Percentiles rank a stretch among this genome's conserved stretches.
These are phyloP conservation scores for Venturia oleaginea DNA, from an alignment of 2,329 filamentous ascomycete species.

Conservation along the genomic window DNA sequence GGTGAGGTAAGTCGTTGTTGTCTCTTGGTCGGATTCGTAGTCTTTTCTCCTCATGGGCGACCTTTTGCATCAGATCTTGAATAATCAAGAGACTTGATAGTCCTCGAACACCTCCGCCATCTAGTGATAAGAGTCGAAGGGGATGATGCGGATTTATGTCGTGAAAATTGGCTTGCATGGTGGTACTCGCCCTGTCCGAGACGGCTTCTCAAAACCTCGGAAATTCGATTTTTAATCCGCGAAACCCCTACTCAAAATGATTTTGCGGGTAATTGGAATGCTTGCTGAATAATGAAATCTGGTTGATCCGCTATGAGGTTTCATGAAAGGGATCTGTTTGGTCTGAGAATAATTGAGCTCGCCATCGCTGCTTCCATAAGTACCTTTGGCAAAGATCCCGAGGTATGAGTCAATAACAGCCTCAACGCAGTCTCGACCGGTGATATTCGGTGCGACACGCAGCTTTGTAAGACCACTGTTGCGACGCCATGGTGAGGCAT, in stretches of 20 bases:
- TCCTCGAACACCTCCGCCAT: conserved; percentile 23
- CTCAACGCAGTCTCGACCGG: background rate
- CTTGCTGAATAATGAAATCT: no score
- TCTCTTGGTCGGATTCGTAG: conserved; percentile 21
- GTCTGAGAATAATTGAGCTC: background rate
- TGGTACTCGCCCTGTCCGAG: background rate
- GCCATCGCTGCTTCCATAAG: background rate
- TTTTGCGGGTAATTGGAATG: background rate
- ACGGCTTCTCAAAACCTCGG: background rate
- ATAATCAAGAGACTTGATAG: conserved; percentile 21
- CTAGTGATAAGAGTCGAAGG: conserved; percentile 20
- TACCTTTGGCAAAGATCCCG: background rate
- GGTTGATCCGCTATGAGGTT: background rate
- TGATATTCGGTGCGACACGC: background rate
- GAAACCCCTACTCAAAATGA: background rate
- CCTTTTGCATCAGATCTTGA: conserved; percentile 19
- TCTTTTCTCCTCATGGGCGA: conserved; percentile 26
- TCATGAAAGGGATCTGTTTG: background rate
- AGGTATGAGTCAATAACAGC: background rate
- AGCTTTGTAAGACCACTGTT: background rate
- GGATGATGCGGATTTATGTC: conserved; percentile 5
- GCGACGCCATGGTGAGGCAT: background rate
- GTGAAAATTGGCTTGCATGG: background rate
- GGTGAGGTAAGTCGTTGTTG: conserved; percentile 14
- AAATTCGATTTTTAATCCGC: background rate